phyloP scores from a whole-genome alignment of 805 yeast genomes.

The Zygosaccharomyces kombuchaensis region DNA sequence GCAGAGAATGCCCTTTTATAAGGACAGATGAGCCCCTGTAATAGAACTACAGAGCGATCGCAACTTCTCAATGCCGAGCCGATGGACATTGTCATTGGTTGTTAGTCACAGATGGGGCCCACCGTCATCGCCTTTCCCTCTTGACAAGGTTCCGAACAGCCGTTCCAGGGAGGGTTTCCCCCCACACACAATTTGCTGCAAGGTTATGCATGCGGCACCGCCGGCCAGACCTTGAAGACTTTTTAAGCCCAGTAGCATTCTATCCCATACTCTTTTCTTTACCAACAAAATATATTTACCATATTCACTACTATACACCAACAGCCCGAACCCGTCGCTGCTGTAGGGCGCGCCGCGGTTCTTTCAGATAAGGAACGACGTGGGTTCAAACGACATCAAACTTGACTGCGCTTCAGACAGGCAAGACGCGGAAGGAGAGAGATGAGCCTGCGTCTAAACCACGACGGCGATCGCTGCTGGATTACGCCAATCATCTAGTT shows the following conservation, averaged over 20 bases:
- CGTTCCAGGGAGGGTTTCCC: too few relatives aligned
- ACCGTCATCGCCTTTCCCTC: too few relatives aligned
- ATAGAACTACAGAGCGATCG: neutral
- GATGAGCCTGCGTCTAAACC: constrained; percentile 1
- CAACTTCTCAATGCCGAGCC: neutral
- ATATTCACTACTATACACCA: constrained; percentile 4
- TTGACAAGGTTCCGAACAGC: too few relatives aligned
- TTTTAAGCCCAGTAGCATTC: too few relatives aligned
- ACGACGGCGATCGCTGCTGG: constrained; percentile 40
- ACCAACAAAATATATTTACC: neutral
- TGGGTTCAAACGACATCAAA: constrained; percentile 27
- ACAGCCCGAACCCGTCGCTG: constrained; percentile 6
- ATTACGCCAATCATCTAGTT: constrained; percentile 43
- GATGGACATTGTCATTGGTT: too few relatives aligned
- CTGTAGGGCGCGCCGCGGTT: constrained; percentile 7
- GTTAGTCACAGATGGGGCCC: too few relatives aligned
- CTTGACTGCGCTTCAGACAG: constrained; percentile 38
- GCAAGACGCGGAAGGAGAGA: constrained; percentile 5
- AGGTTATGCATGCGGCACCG: too few relatives aligned
- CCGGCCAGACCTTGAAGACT: too few relatives aligned
- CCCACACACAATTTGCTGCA: too few relatives aligned
- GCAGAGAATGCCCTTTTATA: neutral
- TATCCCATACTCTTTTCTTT: too few relatives aligned
- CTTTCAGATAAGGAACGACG: constrained; percentile 16
- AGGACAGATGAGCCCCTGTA: neutral